Evolutionary conservation across 169 alveolate species (phyloP).

Genomic region (Neospora caninum): DNA sequence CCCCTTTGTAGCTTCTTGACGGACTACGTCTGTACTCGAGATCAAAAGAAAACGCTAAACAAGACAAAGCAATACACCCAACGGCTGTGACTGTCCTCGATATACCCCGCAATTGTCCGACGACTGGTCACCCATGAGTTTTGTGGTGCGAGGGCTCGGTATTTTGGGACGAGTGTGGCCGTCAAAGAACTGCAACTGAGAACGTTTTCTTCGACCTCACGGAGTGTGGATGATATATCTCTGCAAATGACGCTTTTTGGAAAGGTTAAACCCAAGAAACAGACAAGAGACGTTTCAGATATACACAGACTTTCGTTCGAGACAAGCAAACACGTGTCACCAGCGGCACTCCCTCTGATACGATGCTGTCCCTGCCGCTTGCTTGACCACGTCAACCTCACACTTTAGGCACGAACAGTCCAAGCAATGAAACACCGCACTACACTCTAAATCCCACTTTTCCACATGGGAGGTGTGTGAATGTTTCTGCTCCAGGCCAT

Average conservation of each 20-base stretch:
- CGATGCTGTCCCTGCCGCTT: not conserved
- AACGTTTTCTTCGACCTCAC: not conserved
- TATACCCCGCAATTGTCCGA: not conserved
- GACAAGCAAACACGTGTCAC: constrained; percentile 1
- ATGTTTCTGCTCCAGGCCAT: not conserved
- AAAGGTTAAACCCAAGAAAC: not conserved
- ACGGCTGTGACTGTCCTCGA: not conserved
- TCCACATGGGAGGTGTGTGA: not conserved
- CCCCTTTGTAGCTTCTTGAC: not conserved
- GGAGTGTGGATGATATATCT: not conserved
- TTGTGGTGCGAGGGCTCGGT: too few relatives aligned
- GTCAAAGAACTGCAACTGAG: not conserved
- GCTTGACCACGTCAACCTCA: not conserved
- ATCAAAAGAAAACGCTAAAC: not conserved
- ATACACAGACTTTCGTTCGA: not conserved
- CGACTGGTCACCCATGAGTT: too few relatives aligned
- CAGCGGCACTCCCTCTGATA: constrained; percentile 4
- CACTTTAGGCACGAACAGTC: constrained; percentile 6
- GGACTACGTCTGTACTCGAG: not conserved
- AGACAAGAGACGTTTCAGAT: not conserved
- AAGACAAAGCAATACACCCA: not conserved
- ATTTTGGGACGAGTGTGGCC: not conserved
- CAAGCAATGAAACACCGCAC: not conserved
- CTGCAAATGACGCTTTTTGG: not conserved
- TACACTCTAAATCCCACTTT: not conserved